Base-by-base conservation (phyloP, 2,329 filamentous ascomycete genomes). In the Talaromyces pinophilus region DNA sequence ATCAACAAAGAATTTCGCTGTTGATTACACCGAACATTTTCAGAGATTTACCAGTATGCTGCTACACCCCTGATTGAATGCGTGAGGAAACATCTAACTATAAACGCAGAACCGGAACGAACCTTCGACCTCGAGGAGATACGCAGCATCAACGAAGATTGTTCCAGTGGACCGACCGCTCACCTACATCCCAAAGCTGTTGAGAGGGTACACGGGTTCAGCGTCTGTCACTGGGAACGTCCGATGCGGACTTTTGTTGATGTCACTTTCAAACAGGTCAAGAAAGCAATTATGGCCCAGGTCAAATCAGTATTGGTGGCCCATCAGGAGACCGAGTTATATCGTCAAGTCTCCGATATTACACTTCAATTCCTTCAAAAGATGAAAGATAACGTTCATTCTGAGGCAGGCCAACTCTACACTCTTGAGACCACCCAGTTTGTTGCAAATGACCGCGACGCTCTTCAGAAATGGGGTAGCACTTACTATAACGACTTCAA, bases 141-240 rank as follows among this genome's bases (percentile, higher is more conserved):
- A 1, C 82, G 84, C 0, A 75, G 80, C 0, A 82, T 87, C 11
- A 88, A 90, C 15, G 76, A 80, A 19, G 77, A 80, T 3, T 85
- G 86, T 13, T 85, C 84, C 30, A 81, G 81, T 19, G 83, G 86
- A 88, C 0, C 81, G 88, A 70, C 87, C 0, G 83, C 85, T 6
- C 81, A 87, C 0, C 84, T 87, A 0, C 84, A 88, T 0, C 83
- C 85, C 0, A 84, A 86, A 44, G 87, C 90, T 0, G 87, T 88
- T 25, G 84, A 88, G 33, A 80, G 81, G 0, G 79, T 91, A 17
- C 87, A 85, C 55, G 79, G 82, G 17, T 77, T 85, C n/a, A 84
- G 85, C 0, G 84, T 91, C 1, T 72, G 75, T 7, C 83, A 86
- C 1, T 92, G 90, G 90, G 72, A 82, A 1, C 71, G 72, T 0